These are phyloP conservation scores for Aspergillus pseudoviridinutans DNA, from an alignment of 2,329 filamentous ascomycete genomes.

Conservation along the genomic window DNA sequence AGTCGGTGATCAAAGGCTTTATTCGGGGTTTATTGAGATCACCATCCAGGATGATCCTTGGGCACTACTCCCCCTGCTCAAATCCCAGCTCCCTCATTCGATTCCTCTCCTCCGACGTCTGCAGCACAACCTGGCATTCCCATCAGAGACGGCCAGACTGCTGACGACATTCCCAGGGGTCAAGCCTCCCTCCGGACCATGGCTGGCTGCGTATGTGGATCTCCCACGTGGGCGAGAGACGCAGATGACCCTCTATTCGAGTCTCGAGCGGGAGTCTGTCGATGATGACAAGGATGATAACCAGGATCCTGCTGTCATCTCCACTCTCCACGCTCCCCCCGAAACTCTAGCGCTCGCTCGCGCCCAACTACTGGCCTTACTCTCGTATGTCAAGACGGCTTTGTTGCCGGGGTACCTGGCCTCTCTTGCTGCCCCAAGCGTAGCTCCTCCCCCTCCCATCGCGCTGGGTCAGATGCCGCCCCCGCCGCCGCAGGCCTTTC, in stretches of 20 bases:
- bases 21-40: conserved; percentile 12
- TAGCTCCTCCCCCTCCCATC: background rate
- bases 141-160: conserved; percentile 29
- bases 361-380: conserved; percentile 26
- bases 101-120: conserved; percentile 36
- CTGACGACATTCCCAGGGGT: conserved; percentile 29
- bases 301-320: conserved; percentile 3
- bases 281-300: conserved; percentile 3
- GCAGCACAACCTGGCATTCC: conserved; percentile 33
- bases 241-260: conserved; percentile 41
- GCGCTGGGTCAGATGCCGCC: conserved; percentile 18
- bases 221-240: conserved; percentile 36
- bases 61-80: conserved; percentile 26
- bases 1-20: background rate
- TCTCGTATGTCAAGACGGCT: conserved; percentile 22
- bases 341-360: conserved; percentile 14
- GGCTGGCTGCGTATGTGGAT: conserved; percentile 41
- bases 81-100: conserved; percentile 35
- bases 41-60: conserved; percentile 12
- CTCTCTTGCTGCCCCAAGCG: conserved; percentile 6
- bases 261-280: conserved; percentile 28
- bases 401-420: conserved; percentile 25
- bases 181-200: conserved; percentile 21
- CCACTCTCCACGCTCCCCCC: conserved; percentile 9
- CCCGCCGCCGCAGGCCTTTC: conserved; percentile 26